Conservation (phyloP, 352 stramenopile genomes). For the Plasmopara halstedii region DNA sequence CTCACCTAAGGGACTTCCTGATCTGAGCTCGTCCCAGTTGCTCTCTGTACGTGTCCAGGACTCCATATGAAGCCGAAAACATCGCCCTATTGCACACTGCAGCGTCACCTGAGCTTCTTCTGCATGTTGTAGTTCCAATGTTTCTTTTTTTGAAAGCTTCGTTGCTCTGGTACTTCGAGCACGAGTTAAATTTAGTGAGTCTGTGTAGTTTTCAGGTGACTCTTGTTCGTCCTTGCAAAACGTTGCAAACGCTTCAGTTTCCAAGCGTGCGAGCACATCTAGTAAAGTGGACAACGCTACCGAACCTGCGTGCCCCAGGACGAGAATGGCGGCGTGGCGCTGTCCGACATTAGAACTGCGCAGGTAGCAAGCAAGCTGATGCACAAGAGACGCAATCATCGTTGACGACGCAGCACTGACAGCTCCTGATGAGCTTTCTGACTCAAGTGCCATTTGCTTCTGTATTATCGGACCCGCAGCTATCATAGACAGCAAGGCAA, state of each 20-base stretch:
- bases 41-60: slow-evolving; percentile 1
- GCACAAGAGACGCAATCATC: slow-evolving; percentile 36
- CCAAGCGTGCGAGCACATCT: slow-evolving; percentile 45
- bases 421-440: slow-evolving; percentile 9
- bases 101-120: slow-evolving; percentile 25
- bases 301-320: slow-evolving; percentile 35
- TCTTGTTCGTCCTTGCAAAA: slow-evolving; percentile 10
- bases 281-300: slow-evolving; percentile 29
- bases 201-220: background rate
- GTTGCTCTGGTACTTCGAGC: too few species aligned
- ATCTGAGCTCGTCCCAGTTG: slow-evolving; percentile 4
- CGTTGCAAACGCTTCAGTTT: slow-evolving; percentile 40
- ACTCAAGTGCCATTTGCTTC: slow-evolving; percentile 13
- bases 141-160: slow-evolving; percentile 13
- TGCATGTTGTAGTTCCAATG: slow-evolving; percentile 18
- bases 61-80: slow-evolving; percentile 47
- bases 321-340: slow-evolving; percentile 43
- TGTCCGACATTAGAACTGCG: slow-evolving; percentile 50
- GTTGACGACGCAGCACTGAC: slow-evolving; percentile 18
- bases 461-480: slow-evolving; percentile 37
- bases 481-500: slow-evolving; percentile 45
- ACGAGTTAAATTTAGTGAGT: slow-evolving; percentile 3
- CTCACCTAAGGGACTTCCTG: too few species aligned
- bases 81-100: slow-evolving; percentile 52
- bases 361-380: slow-evolving; percentile 45